phyloP scores from a whole-genome alignment of 108 stramenopile species.

The Discostella pseudostelligera region DNA sequence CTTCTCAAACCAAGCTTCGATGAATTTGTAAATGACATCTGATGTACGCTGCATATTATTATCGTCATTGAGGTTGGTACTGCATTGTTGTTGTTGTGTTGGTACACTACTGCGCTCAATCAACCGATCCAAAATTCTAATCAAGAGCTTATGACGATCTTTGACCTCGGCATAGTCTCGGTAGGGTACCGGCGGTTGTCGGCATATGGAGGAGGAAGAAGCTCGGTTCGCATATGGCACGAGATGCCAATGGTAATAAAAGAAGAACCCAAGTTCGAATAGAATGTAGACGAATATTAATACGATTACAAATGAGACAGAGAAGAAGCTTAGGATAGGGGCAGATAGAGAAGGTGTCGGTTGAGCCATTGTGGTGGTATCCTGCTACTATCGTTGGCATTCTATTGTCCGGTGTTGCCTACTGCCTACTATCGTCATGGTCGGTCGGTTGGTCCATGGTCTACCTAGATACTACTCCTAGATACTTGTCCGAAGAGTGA shows the following conservation, averaged over 20 bases:
- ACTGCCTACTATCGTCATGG: too few relatives aligned
- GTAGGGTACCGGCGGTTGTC: constrained; percentile 18
- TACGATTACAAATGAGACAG: background rate
- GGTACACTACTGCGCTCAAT: constrained; percentile 6
- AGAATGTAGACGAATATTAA: constrained; percentile 23
- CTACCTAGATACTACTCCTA: too few relatives aligned
- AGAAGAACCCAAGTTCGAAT: constrained; percentile 37
- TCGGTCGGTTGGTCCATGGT: too few relatives aligned
- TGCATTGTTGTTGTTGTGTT: background rate
- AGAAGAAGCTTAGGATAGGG: too few relatives aligned
- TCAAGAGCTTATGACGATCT: constrained; percentile 21
- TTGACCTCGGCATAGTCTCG: constrained; percentile 20
- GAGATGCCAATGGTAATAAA: constrained; percentile 24
- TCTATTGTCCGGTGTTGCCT: too few relatives aligned
- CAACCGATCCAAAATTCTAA: constrained; percentile 20
- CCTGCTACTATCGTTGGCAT: too few relatives aligned
- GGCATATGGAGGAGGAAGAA: background rate
- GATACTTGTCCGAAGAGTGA: too few relatives aligned
- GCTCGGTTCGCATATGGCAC: constrained; percentile 24
- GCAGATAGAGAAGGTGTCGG: background rate
- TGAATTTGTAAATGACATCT: constrained; percentile 29
- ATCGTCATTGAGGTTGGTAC: background rate
- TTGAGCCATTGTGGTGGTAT: background rate
- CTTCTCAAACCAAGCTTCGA: constrained; percentile 38
- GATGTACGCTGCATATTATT: background rate